Evolutionary conservation across 306 rosid genomes (phyloP), one percentile per base, ranked within the genome.

Genomic region (Cucurbita pepo): DNA sequence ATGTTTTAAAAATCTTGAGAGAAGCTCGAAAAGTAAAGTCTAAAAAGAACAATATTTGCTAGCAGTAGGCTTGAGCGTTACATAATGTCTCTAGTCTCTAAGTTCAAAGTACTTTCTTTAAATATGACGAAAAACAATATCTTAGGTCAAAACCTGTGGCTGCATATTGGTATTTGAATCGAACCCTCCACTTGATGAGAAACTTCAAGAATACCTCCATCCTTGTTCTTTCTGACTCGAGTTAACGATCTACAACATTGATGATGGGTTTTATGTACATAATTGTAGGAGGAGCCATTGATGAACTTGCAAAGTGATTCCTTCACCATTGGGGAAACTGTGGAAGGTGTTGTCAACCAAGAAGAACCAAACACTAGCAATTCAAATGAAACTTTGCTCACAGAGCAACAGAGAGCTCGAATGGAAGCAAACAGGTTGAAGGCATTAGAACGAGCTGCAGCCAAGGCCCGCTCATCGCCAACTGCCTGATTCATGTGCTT

Each of bases 351-450:
- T 36, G 50, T 47, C 45, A 70, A 82, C 19, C 85, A 74, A 67
- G 79, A 76, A 14, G 79, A 76, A 14, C 75, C 83, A 48, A 79
- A 77, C 5, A 77, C 64, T 65, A 70, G 75, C 55, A 13, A 47
- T 16, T 56, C 85, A 16, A 76, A 77, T 51, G 82, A 76, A 65
- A 76, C 65, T 60, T 84, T 80, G 72, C 65, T 91, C 76, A 86
- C 95, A 72, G 90, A 86, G 69, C 91, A 89, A 75, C 97, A 94
- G 79, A 89, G 76, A 84, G 86, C 78, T 56, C 88, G 97, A 10
- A 87, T 91, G 86, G 96, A 94, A 80, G 94, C 94, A 43, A 94
- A 80, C 83, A 87, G 92, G 85, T 82, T 94, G 78, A 90, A 87
- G 89, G 99, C 99, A 50, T 74, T 87, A 10, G 88, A 94, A 81